Conservation (phyloP, 805 yeast genomes). For the Candida arabinofermentans region DNA sequence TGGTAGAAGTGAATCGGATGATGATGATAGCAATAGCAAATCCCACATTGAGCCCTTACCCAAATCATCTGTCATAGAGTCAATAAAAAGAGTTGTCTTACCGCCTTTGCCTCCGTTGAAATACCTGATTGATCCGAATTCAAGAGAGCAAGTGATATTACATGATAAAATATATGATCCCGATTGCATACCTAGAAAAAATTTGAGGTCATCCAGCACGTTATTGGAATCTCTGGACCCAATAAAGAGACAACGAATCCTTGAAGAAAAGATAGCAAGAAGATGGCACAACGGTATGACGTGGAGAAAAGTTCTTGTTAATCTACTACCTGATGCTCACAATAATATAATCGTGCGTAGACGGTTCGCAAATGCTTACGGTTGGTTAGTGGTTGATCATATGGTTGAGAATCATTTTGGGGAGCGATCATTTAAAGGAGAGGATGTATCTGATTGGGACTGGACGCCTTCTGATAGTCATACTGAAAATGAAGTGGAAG, state of each 20-base stretch:
- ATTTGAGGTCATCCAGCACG: constrained; percentile 25
- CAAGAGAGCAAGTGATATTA: constrained; percentile 59
- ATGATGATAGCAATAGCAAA: constrained; percentile 12
- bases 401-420: constrained; percentile 64
- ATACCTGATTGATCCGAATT: constrained; percentile 63
- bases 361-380: constrained; percentile 87
- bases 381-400: constrained; percentile 91
- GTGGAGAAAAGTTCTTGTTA: constrained; percentile 91
- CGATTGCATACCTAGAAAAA: constrained; percentile 31
- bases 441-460: constrained; percentile 20
- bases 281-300: constrained; percentile 79
- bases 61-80: constrained; percentile 69
- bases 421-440: constrained; percentile 16
- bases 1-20: constrained; percentile 2
- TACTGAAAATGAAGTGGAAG: constrained; percentile 4
- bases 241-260: constrained; percentile 37
- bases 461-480: constrained; percentile 8
- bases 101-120: constrained; percentile 76
- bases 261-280: constrained; percentile 81
- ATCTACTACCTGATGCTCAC: constrained; percentile 89
- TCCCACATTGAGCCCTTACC: constrained; percentile 39
- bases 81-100: constrained; percentile 71
- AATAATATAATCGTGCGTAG: constrained; percentile 88
- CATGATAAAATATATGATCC: constrained; percentile 86
- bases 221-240: constrained; percentile 29